Base-by-base conservation (phyloP, 345 rosid species). In the Brassica juncea region DNA sequence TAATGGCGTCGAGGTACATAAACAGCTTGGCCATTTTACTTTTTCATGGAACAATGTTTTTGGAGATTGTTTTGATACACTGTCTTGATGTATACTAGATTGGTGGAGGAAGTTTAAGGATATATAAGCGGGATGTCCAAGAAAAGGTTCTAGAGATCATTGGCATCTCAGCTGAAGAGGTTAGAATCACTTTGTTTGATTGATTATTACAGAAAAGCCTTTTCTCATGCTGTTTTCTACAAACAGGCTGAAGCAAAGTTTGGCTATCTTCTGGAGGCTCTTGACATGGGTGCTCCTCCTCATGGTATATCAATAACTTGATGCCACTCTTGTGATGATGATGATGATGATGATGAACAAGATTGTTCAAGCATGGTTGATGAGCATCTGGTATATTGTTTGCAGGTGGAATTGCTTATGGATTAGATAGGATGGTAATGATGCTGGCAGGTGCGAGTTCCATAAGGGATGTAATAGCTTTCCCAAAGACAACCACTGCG, bases 211-310 rank as follows among this genome's bases (percentile, higher is more conserved):
- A 27, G 12, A 60, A 35, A 68, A 32, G 54, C 71, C 32, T 49
- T 59, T 37, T 57, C 61, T 67, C 66, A 8, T 65, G 14, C 30
- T 28, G 59, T 44, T 55, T 59, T 52, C 72, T 66, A 19, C 78
- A 58, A 71, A 59, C 85, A 92, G 99, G 98, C 98, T 52, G 98
- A 95, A 88, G 87, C 82, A 11, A 91, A 94, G 88, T 94, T 94
- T 77, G 99, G 98, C 31, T 95, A 92, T 84, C 96, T 95, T 71
- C 83, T 92, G 67, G 99, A 95, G 88, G 98, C 98, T 77, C 86
- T 95, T 61, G 97, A 95, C 80, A 93, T 93, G 89, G 99, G 99
- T 77, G 99, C 99, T 76, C 99, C 99, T 66, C 99, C 99, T 32
- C 44, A 37, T 37, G 42, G 35, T 32, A 32, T 37, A 11, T 37